A percentile compares a stretch with the other conserved stretches of the same genome.
These are phyloP conservation scores for Yamadazyma kanchanaburiensis DNA, from an alignment of 1,139 yeast species.

Conservation along the genomic window DNA sequence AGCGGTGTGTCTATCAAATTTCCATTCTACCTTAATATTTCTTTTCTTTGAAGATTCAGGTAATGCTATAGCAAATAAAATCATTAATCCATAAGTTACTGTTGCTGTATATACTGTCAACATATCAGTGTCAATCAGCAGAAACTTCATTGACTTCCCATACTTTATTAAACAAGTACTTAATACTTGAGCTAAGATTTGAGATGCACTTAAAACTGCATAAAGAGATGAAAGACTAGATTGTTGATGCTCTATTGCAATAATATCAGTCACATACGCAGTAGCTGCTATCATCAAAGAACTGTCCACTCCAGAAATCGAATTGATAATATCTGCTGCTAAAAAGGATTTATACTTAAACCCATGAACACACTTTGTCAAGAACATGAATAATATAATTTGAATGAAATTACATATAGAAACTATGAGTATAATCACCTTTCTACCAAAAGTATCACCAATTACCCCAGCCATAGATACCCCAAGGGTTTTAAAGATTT, in stretches of 20 bases:
- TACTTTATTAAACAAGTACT: constrained; percentile 3
- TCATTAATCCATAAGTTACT: not conserved
- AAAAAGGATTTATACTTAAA: constrained; percentile 8
- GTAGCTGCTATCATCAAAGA: constrained; percentile 4
- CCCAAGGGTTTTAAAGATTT: constrained; percentile 26
- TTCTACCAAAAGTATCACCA: constrained; percentile 62
- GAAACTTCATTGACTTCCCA: constrained; percentile 4
- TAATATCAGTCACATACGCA: constrained; percentile 11
- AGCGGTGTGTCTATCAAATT: too few relatives aligned
- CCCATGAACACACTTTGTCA: constrained; percentile 1
- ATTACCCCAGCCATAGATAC: constrained; percentile 49
- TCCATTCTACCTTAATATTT: constrained; percentile 1
- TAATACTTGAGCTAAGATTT: constrained; percentile 5
- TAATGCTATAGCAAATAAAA: constrained; percentile 1
- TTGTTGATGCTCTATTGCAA: constrained; percentile 5
- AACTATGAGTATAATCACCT: constrained; percentile 30
- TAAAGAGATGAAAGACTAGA: constrained; percentile 5
- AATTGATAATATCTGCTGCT: not conserved
- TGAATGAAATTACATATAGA: constrained; percentile 8
- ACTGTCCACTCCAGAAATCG: constrained; percentile 4
- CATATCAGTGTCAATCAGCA: constrained; percentile 2
- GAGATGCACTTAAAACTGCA: constrained; percentile 6
- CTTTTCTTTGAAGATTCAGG: constrained; percentile 7
- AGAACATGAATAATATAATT: not conserved
- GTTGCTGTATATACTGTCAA: not conserved